Evolutionary conservation across 192 early-diverging fungal genomes (phyloP), one percentile per base, ranked within the genome.

Genomic region (Gryganskiella cystojenkinii): DNA sequence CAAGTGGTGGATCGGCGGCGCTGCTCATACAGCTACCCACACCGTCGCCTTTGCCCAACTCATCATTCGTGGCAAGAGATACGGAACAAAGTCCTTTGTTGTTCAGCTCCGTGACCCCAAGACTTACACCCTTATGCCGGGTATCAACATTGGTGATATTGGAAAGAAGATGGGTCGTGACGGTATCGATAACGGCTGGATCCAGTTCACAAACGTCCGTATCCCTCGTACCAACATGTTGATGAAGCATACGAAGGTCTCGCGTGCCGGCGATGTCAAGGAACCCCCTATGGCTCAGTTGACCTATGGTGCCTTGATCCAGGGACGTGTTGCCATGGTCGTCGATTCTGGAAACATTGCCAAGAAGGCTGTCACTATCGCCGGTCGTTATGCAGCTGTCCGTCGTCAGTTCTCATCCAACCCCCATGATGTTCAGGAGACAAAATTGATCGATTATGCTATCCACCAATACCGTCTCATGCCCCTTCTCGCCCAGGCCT

Each of bases 1-100:
- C 52, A 95, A 97, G 82, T 97, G 95, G 95, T 97, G 95, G 95
- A 97, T 97, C 78, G 95, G 95, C 65, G 93, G 93, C 43, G 94
- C 94, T 5, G 95, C 93, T 14, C 92, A 93, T 67, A 91, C 90
- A 10, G 93, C 93, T 46, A 94, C 93, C 5, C 91, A 92, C 80
- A 83, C 87, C 40, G 84, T 90, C 19, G 92, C 95, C 11, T 94
- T 93, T 69, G 94, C 94, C 10, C 92, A 94, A 81, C 86, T 95
- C 19, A 79, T 92, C 24, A 91, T 95, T 52, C 90, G 89, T 60
- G 92, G 90, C 54, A 91, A 92, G 81, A 63, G 83, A 50, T 91
- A 94, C 70, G 95, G 95, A 54, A 88, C 91, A 75, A 93, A 95
- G 82, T 90, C 90, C 51, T 97, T 97, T 79, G 84, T 97, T 3